Evolutionary conservation across 768 basidiomycete genomes (phyloP), one percentile per base, ranked within the genome.

Genomic region (Kwoniella bestiolae): DNA sequence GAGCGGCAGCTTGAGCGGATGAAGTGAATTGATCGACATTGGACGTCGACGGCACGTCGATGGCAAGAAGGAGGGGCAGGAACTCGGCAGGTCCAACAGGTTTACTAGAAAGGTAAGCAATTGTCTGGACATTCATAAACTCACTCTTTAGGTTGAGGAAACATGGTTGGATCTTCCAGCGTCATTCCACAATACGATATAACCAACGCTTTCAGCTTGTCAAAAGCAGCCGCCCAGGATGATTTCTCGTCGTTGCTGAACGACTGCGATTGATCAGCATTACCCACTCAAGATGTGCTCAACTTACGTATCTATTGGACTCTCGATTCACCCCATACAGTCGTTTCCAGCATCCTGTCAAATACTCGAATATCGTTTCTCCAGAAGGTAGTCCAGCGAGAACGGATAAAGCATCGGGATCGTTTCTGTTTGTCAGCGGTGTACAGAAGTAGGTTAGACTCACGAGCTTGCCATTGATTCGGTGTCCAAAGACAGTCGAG

Each of bases 261-360:
- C 47, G 84, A 85, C 88, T 89, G 59, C 5, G 41, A 1, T 6
- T 18, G 1, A 34, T 68, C 59, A 69, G 63, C 45, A 28, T 2
- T 23, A 26, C 41, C 16, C 2, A 32, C 11, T 49, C 7, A 18
- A 29, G n/a, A 6, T 8, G 21, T 41, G 38, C 38, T 14, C 1
- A 23, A 70, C 73, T 62, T 35, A 74, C 73, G 14, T 63, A 46
- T 65, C 67, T 55, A 26, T 60, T 46, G 14, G 50, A 52, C 51
- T 79, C 76, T 26, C 71, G 58, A 49, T 77, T 76, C 14, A 85
- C 84, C 6, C 82, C 68, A 68, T 90, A 90, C 45, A 90, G 71
- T n/a, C 94, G 86, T 81, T 91, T 93, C 95, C 95, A 99, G 74
- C 90, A 90, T 21, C 90, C 90, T 8, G 92, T 85, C 25, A 99